Conservation (phyloP, 768 basidiomycete species). For the Pulveroboletus sp. region DNA sequence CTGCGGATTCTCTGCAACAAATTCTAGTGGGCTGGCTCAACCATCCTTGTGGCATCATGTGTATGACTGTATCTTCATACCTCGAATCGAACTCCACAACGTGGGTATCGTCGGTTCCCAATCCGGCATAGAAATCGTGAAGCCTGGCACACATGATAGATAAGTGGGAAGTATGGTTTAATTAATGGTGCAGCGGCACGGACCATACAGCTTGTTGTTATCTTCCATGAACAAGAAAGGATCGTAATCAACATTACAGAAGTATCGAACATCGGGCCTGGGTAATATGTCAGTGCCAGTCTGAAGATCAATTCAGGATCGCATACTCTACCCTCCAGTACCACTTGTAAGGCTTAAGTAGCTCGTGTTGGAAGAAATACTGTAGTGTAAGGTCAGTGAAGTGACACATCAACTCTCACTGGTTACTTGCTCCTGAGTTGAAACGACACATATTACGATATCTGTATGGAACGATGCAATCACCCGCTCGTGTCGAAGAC, state of each 20-base stretch:
- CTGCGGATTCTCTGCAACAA: constrained; percentile 50
- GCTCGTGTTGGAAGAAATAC: constrained; percentile 55
- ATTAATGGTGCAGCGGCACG: constrained; percentile 1
- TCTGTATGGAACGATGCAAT: constrained; percentile 16
- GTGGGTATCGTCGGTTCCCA: constrained; percentile 61
- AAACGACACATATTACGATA: constrained; percentile 80
- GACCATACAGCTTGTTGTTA: constrained; percentile 48
- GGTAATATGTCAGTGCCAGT: background rate
- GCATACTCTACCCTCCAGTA: constrained; percentile 61
- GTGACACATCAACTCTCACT: background rate
- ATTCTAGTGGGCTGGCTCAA: constrained; percentile 46
- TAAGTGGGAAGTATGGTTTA: background rate
- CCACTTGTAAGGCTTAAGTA: constrained; percentile 51
- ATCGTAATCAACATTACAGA: constrained; percentile 47
- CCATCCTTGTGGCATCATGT: constrained; percentile 31
- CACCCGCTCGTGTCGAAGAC: background rate
- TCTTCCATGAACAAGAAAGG: constrained; percentile 58
- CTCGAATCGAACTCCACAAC: constrained; percentile 56
- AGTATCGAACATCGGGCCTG: constrained; percentile 51
- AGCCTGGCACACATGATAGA: constrained; percentile 33
- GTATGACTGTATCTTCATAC: constrained; percentile 31
- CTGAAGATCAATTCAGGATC: background rate
- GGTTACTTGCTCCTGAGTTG: constrained; percentile 55
- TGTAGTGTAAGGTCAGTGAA: constrained; percentile 20
- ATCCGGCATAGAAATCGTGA: constrained; percentile 63